Percentiles rank a stretch among this genome's conserved stretches.
Conservation (phyloP, 2,329 filamentous ascomycete species). For the Sporothrix protearum region DNA sequence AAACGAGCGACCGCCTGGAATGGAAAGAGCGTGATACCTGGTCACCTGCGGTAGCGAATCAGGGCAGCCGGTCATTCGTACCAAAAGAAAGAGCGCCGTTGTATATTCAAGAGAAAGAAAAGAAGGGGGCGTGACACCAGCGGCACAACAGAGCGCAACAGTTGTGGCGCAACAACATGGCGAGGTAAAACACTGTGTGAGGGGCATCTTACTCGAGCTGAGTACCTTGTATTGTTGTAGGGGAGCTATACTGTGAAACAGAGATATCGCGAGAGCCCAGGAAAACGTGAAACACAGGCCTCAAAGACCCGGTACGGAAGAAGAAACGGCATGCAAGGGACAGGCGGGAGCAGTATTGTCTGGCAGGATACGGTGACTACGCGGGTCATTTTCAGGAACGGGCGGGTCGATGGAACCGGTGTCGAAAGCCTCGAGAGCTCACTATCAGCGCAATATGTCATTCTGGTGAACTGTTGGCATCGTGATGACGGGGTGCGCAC, state of each 20-base stretch:
- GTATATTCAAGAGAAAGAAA: background rate
- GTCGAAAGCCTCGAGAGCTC: background rate
- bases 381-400: background rate
- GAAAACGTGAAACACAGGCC: constrained; percentile 21
- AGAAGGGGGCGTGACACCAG: constrained; percentile 10
- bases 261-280: constrained; percentile 10
- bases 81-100: constrained; percentile 2
- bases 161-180: background rate
- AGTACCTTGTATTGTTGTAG: background rate
- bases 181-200: background rate
- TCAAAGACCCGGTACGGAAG: constrained; percentile 22
- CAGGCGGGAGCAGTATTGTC: background rate
- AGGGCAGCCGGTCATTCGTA: background rate
- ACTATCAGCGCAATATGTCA: background rate
- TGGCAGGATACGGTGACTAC: background rate
- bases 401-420: background rate
- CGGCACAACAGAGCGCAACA: background rate
- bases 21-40: constrained; percentile 9
- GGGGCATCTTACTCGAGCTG: background rate
- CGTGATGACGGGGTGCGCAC: background rate
- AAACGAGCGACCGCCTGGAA: background rate
- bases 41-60: constrained; percentile 1
- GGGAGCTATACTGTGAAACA: constrained; percentile 25
- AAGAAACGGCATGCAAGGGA: constrained; percentile 3
- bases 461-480: background rate